Evolutionary conservation across 768 basidiomycete genomes (phyloP).

Genomic region (Leccinum subgranulosum): DNA sequence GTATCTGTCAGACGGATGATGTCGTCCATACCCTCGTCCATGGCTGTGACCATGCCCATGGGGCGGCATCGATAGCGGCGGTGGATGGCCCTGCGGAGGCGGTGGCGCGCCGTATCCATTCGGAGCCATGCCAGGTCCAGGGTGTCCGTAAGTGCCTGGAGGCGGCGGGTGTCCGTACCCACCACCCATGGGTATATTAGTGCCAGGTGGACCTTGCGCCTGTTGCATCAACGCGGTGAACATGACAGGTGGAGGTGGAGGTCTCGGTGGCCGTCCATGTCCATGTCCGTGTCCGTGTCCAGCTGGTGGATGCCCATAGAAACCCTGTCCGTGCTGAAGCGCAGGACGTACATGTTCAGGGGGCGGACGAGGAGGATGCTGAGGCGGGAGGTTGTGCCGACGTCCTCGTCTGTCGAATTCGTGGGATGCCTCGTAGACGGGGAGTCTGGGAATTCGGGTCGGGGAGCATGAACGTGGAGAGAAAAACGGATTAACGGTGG

Average conservation of each 20-base stretch:
- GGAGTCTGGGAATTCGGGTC: constrained; percentile 44
- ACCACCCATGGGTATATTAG: constrained; percentile 3
- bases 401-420: constrained; percentile 78
- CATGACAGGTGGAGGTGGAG: constrained; percentile 18
- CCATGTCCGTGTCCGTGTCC: constrained; percentile 24
- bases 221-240: constrained; percentile 32
- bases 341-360: constrained; percentile 35
- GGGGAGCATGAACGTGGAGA: background rate
- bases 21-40: constrained; percentile 6
- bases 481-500: background rate
- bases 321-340: constrained; percentile 27
- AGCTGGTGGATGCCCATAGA: constrained; percentile 33
- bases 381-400: constrained; percentile 37
- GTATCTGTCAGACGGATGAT: constrained; percentile 13
- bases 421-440: constrained; percentile 77
- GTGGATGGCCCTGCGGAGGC: constrained; percentile 16
- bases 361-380: constrained; percentile 23
- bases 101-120: constrained; percentile 19
- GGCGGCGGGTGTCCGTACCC: constrained; percentile 14
- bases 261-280: constrained; percentile 31
- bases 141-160: constrained; percentile 13
- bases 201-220: constrained; percentile 11
- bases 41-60: constrained; percentile 10
- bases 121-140: constrained; percentile 3
- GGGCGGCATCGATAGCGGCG: constrained; percentile 11